These are phyloP conservation scores for Catunica adiposa DNA, from an alignment of 2,329 filamentous ascomycete species.

Conservation along the genomic window DNA sequence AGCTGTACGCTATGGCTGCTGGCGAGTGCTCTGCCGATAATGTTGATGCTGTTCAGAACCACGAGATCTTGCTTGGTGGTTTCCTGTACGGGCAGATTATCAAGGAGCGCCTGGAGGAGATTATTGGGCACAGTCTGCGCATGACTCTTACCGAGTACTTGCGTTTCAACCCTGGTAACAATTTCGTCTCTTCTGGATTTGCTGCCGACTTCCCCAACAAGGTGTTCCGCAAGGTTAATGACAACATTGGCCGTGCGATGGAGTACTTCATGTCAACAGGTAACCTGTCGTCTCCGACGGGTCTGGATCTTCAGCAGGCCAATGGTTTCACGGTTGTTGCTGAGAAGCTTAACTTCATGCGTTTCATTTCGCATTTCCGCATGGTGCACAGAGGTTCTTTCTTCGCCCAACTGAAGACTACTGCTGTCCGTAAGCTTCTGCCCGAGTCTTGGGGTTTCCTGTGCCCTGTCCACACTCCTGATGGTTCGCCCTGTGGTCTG, in stretches of 20 bases:
- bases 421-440: slow-evolving; percentile 83
- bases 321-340: slow-evolving; percentile 94
- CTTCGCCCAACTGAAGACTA: slow-evolving; percentile 95
- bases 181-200: slow-evolving; percentile 66
- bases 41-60: slow-evolving; percentile 89
- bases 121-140: slow-evolving; percentile 43
- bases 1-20: slow-evolving; percentile 82
- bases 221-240: slow-evolving; percentile 67
- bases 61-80: slow-evolving; percentile 84
- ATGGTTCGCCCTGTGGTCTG: slow-evolving; percentile 86
- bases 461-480: slow-evolving; percentile 92
- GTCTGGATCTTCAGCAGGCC: slow-evolving; percentile 83
- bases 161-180: slow-evolving; percentile 39
- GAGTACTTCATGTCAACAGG: slow-evolving; percentile 96
- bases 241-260: slow-evolving; percentile 71
- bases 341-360: slow-evolving; percentile 96
- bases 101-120: slow-evolving; percentile 87
- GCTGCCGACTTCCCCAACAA: slow-evolving; percentile 60
- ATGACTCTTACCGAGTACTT: slow-evolving; percentile 39
- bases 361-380: slow-evolving; percentile 96
- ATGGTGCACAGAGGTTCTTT: slow-evolving; percentile 99
- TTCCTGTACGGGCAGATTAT: slow-evolving; percentile 90
- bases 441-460: slow-evolving; percentile 97
- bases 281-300: slow-evolving; percentile 79
- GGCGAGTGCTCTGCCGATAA: slow-evolving; percentile 91